Conservation (phyloP, 2,329 filamentous ascomycete species). For the Colletotrichum cordylinicola region DNA sequence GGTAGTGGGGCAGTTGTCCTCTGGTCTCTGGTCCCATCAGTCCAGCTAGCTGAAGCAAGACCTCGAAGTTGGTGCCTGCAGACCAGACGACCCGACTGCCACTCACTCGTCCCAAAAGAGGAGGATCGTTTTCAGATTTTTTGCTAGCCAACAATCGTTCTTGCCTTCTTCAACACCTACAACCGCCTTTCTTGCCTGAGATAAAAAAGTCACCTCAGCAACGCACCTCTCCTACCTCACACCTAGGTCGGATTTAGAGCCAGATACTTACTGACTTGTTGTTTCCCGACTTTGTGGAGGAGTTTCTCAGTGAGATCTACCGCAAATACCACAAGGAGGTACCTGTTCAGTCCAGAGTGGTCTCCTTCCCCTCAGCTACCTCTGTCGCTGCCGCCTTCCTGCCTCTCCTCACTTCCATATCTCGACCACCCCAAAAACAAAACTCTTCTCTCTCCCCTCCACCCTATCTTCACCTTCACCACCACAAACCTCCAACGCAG, state of each 20-base stretch:
- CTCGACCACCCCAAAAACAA: background rate
- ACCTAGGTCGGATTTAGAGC: background rate
- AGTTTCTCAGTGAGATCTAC: background rate
- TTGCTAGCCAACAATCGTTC: background rate
- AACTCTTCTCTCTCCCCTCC: background rate
- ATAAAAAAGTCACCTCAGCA: background rate
- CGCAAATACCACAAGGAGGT: background rate
- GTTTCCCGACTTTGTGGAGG: background rate
- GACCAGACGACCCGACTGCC: background rate
- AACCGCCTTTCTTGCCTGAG: background rate
- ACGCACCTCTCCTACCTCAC: background rate
- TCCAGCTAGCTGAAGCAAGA: background rate
- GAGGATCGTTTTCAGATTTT: background rate
- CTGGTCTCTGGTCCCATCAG: background rate
- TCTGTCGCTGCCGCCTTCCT: background rate
- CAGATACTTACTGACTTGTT: background rate
- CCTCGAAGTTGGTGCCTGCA: background rate
- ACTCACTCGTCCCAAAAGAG: background rate
- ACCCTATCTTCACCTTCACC: background rate
- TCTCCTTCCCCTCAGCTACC: constrained; percentile 9
- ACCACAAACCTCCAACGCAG: background rate
- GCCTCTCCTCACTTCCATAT: background rate
- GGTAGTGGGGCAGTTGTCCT: background rate
- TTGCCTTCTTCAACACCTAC: background rate
- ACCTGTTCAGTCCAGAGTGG: background rate